Evolutionary conservation across 2,329 filamentous ascomycete species (phyloP), one percentile per base, ranked within the genome.

Genomic region (Pseudocercospora cruenta): DNA sequence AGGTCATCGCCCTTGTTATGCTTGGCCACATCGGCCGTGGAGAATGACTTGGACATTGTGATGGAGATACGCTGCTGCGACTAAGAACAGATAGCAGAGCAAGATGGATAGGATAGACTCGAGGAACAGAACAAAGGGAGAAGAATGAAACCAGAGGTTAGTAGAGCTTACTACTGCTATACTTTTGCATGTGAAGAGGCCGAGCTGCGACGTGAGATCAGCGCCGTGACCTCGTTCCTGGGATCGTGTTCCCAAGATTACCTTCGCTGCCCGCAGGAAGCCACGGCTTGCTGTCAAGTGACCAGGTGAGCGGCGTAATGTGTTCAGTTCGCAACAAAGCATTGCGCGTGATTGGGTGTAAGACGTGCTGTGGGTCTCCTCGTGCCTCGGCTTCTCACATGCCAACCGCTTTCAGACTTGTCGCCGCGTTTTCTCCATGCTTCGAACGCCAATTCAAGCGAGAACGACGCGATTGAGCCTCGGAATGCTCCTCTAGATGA

Each of bases 1-100:
- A 97, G 85, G 78, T 90, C 90, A 76, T 93, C 88, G 54, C 90
- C 81, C 83, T 94, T 97, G 85, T 93, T 97, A 81, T 98, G 94
- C 81, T 91, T 88, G 78, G 94, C 90, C 69, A 99, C 94, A 78
- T 97, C 94, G 83, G 87, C 87, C 71, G 89, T 85, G 62, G 90
- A 91, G 79, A 97, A 97, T 31, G 87, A 90, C 82, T 95, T 91
- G 59, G 94, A 91, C 95, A 99, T 99, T 75, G 65, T 86, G 75
- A 24, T n/a, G 45, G 28, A 58, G 31, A 2, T n/a, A 16, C 28
- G 31, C 55, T 39, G 10, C 10, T 36, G 24, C 26, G 55, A 7
- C 8, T 31, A 19, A 22, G 7, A 26, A 36, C 12, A 45, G 54
- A 39, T 49, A 43, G 21, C 10, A 45, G 47, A 28, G 16, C 19